Evolutionary conservation across 2,329 filamentous ascomycete species (phyloP), one percentile per base, ranked within the genome.

Genomic region (Xenoacremonium recifei): DNA sequence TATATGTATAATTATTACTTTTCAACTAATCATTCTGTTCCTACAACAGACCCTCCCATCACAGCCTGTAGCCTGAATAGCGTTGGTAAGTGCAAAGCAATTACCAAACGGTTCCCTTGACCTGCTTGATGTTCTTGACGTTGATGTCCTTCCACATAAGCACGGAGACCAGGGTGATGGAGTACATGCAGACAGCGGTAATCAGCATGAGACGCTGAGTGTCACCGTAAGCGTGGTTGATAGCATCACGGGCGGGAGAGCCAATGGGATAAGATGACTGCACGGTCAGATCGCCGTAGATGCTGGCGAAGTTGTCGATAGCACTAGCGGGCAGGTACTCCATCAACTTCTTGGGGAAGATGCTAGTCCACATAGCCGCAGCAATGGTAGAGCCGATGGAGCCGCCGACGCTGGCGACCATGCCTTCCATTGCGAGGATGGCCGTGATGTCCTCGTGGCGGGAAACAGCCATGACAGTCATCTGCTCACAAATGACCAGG

Each of bases 151-250:
- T 46, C 48, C 56, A 55, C 15, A 49, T 41, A n/a, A 39, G 35
- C 11, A 57, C 50, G 6, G 49, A 43, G 6, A 49, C 30, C 13
- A 55, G 38, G 3, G 40, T 37, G n/a, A 51, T 18, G 3, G 43
- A 36, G n/a, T 50, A 20, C 6, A 40, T 43, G 39, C 48, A 44
- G 23, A 53, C 47, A 16, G 36, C 40, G 13, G 48, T 50, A 40
- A 58, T 58, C 6, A 63, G 47, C 60, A 62, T 61, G 27, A 51
- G 47, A 35, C 51, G 63, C 60, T 76, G 71, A 3, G 68, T 61
- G 21, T 70, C 64, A 3, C 62, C 69, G 46, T 76, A 76, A 3
- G 71, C 70, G 9, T 55, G 37, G 15, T 67, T 59, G 39, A 74
- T 72, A 4, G 66, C 73, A 11, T 55, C 47, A 9, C 72, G 59